Conservation (phyloP, 257 asterid genomes). For the Solanum appendiculatum region DNA sequence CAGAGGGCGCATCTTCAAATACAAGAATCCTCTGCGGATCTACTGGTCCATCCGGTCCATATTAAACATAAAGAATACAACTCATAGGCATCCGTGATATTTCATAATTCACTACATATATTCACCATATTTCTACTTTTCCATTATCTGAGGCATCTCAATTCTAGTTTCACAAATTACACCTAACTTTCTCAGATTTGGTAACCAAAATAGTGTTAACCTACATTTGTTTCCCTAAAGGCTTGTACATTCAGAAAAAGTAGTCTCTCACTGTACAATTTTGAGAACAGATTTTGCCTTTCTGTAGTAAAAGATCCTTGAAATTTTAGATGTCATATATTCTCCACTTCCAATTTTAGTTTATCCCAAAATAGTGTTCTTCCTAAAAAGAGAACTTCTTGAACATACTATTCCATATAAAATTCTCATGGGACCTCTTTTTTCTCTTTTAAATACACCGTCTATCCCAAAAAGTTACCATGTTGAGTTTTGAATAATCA, state of each 20-base stretch:
- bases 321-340: background rate
- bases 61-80: background rate
- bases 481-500: background rate
- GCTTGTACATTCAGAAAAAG: background rate
- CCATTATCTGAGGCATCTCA: background rate
- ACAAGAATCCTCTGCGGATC: constrained; percentile 65
- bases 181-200: background rate
- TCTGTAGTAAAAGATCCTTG: background rate
- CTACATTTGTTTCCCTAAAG: background rate
- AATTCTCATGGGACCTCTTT: background rate
- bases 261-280: background rate
- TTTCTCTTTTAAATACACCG: background rate
- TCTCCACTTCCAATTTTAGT: background rate
- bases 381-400: background rate
- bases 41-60: constrained; percentile 56
- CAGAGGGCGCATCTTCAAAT: constrained; percentile 97
- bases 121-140: background rate
- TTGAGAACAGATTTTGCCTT: background rate
- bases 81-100: background rate
- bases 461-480: background rate
- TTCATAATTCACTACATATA: background rate
- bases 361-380: background rate
- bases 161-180: background rate
- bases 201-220: background rate
- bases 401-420: background rate